These are phyloP conservation scores for Parathielavia appendiculata DNA, from an alignment of 495 filamentous ascomycete species.

Conservation along the genomic window DNA sequence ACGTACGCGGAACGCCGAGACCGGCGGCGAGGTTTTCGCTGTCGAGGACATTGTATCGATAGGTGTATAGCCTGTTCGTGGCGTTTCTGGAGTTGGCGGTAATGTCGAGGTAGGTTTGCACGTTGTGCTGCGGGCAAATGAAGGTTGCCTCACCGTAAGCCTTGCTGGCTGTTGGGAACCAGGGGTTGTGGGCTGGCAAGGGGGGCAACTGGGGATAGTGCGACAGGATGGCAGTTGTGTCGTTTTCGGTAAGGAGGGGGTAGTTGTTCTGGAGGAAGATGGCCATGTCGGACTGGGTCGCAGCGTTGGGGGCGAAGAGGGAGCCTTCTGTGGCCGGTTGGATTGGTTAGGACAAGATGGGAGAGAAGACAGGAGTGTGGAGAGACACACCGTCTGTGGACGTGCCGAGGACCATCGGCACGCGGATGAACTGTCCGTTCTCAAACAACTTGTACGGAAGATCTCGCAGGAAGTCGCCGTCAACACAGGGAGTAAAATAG, in stretches of 20 bases:
- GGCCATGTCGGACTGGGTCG: slow-evolving; percentile 40
- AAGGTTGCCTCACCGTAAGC: slow-evolving; percentile 61
- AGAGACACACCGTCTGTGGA: slow-evolving; percentile 36
- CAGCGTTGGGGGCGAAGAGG: slow-evolving; percentile 45
- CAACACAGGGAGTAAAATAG: slow-evolving; percentile 56
- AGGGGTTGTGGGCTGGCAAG: slow-evolving; percentile 30
- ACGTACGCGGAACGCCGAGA: slow-evolving; percentile 21
- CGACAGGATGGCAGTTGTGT: slow-evolving; percentile 40
- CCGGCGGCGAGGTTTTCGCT: slow-evolving; percentile 16
- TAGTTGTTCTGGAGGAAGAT: slow-evolving; percentile 46
- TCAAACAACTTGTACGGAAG: slow-evolving; percentile 30
- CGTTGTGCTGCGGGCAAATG: slow-evolving; percentile 49
- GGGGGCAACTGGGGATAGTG: slow-evolving; percentile 25
- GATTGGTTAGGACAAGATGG: background rate
- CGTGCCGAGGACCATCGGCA: slow-evolving; percentile 39
- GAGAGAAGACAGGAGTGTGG: too few species aligned
- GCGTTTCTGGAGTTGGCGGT: background rate
- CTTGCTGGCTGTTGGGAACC: slow-evolving; percentile 43
- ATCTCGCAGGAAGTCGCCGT: slow-evolving; percentile 52
- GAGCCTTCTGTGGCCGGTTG: slow-evolving; percentile 41
- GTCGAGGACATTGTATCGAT: slow-evolving; percentile 30
- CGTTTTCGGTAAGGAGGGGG: slow-evolving; percentile 41
- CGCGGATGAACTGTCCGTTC: slow-evolving; percentile 27
- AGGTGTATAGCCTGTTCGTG: slow-evolving; percentile 12
- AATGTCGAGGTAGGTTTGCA: slow-evolving; percentile 31